Conservation (phyloP, 2,329 filamentous ascomycete species). For the Penicillium hordei region DNA sequence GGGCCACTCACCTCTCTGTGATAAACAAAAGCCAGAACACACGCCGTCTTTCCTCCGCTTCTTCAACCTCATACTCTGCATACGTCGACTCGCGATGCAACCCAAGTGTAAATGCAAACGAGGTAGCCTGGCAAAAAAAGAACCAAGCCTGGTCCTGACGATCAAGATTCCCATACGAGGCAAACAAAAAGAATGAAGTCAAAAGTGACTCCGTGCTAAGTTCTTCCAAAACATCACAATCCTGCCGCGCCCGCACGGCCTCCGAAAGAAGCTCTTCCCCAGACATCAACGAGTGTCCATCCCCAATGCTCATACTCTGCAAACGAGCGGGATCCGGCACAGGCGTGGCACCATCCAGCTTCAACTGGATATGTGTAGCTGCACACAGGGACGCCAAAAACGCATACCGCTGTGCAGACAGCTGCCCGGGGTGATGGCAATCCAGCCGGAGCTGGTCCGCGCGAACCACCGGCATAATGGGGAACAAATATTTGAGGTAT, state of each 20-base stretch:
- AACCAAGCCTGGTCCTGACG: conserved; percentile 77
- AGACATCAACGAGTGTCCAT: conserved; percentile 59
- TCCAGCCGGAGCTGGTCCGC: conserved; percentile 37
- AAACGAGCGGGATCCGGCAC: conserved; percentile 25
- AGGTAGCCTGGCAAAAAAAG: conserved; percentile 73
- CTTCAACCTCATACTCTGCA: conserved; percentile 46
- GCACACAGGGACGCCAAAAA: conserved; percentile 45
- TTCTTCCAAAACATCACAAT: conserved; percentile 43
- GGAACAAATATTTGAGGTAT: conserved; percentile 45
- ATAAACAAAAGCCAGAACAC: conserved; percentile 73
- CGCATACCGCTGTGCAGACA: conserved; percentile 40
- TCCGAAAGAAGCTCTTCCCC: conserved; percentile 69
- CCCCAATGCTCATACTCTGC: conserved; percentile 55
- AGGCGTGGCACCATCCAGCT: conserved; percentile 35
- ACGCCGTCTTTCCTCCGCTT: conserved; percentile 63
- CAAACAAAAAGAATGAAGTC: conserved; percentile 79
- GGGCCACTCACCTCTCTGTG: conserved; percentile 60
- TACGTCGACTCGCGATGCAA: conserved; percentile 54
- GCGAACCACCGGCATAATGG: conserved; percentile 46
- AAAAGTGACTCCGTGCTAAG: conserved; percentile 49
- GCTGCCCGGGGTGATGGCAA: conserved; percentile 55
- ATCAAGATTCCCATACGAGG: conserved; percentile 68
- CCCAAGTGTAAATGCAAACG: conserved; percentile 53
- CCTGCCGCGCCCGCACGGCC: conserved; percentile 47
- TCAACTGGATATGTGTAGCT: conserved; percentile 48